Base-by-base conservation (phyloP, 1,284 basidiomycete genomes). In the Athelia sp. region DNA sequence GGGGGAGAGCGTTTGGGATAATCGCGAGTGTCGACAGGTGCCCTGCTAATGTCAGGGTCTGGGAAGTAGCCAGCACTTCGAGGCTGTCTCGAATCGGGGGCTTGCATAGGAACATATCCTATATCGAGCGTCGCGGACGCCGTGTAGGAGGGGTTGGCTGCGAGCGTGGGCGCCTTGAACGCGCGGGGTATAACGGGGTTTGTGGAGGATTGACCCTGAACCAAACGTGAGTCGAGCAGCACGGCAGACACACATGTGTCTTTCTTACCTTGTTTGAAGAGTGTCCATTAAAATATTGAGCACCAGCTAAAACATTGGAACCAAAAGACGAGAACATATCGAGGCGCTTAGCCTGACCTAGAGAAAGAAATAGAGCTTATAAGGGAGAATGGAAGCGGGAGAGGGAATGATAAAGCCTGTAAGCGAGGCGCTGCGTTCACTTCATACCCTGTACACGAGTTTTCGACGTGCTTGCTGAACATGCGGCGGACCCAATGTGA, bases 111-210 rank as follows among this genome's bases (percentile, higher is more conserved):
- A n/a, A 66, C 64, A 54, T 79, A 78, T 48, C 70, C 72, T 23
- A 65, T 51, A 56, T 79, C 74, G 48, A 72, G 69, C 55, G 75
- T 75, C 24, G 70, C 43, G 23, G 43, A 15, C 24, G 24, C 45
- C 52, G 54, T 52, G 24, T 61, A 24, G 52, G 45, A 65, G 46
- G 45, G 65, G 46, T 44, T 32, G 70, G 63, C 54, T 51, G 62
- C 46, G 53, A 47, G 46, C 68, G 68, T 62, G 13, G 77, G 73
- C 3, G 65, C 66, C 65, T 80, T 79, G 64, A 79, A 76, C 23
- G 77, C 66, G 52, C 72, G 74, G 6, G 26, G 26, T 29, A 29
- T 29, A 29, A 13, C 26, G 26, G 26, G 6, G 26, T 29, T 29
- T 29, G 26, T 13, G 13, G n/a, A n/a, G n/a, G 26, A 29, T 29